Evolutionary conservation across 2,329 filamentous ascomycete genomes (phyloP).

Genomic region (Orbilia ellipsospora): DNA sequence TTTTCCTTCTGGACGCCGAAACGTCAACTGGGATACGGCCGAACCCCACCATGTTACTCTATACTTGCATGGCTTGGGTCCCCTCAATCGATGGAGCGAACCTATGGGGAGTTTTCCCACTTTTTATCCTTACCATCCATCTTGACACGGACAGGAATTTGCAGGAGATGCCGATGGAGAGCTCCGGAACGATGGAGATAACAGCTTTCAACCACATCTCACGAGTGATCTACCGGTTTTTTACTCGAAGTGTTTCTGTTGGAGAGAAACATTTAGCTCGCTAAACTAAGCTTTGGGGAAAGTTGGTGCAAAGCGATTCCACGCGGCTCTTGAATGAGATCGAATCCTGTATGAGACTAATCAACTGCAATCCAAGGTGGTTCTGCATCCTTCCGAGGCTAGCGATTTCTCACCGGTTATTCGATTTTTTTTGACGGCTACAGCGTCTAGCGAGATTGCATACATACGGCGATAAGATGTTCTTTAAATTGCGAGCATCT

Average conservation of each 20-base stretch:
- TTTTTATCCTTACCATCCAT: constrained; percentile 17
- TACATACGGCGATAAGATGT: constrained; percentile 34
- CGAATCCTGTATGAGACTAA: neutral
- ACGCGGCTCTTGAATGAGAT: neutral
- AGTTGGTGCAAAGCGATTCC: neutral
- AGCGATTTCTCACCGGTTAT: constrained; percentile 5
- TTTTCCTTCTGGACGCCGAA: constrained; percentile 42
- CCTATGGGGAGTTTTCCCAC: constrained; percentile 50
- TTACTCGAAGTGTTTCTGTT: neutral
- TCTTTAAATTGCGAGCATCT: constrained; percentile 18
- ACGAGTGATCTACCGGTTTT: constrained; percentile 6
- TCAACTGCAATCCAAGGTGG: neutral
- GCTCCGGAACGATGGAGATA: constrained; percentile 17
- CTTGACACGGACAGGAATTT: constrained; percentile 21
- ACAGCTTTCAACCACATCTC: constrained; percentile 2
- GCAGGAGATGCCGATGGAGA: constrained; percentile 29
- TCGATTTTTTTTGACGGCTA: constrained; percentile 41
- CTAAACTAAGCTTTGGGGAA: neutral
- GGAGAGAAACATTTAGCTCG: neutral
- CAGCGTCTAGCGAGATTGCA: constrained; percentile 48
- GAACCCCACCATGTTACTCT: constrained; percentile 40
- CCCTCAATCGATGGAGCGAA: constrained; percentile 32
- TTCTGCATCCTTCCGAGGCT: constrained; percentile 16
- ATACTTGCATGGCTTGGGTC: constrained; percentile 40
- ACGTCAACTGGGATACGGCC: constrained; percentile 24